Base-by-base conservation (phyloP, 2,329 filamentous ascomycete genomes). In the Magnaporthiopsis rhizophila region DNA sequence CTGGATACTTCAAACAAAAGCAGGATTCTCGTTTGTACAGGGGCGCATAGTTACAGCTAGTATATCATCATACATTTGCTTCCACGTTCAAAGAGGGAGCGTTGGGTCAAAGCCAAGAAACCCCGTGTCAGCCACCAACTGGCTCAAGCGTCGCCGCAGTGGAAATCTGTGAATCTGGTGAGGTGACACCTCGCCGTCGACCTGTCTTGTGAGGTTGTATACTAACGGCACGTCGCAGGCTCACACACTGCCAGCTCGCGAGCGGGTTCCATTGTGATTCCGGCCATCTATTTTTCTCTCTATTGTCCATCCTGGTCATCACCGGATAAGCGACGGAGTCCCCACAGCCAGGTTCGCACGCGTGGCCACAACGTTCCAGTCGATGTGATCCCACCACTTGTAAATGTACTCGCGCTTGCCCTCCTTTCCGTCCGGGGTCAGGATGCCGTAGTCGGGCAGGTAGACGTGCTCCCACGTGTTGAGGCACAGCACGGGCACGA, bases 381-480 rank as follows among this genome's bases (percentile, higher is more conserved):
- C 86, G 69, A 99, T 88, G 63, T 80, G 81, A 62, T 91, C 78
- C 95, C 95, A 99, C 94, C 94, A 98, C 58, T 83, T 82, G 73
- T 90, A 84, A 63, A 93, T 81, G 75, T 86, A 99, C 63, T 80
- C 77, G 63, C 81, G 80, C 86, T 97, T 99, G 62, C 91, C 92
- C 59, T 80, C 82, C 64, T 88, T 75, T 6, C 89, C 89, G 57
- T 75, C 75, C n/a, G 53, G 30, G 1, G 72, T 75, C 12, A 81
- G 81, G 36, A 87, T 73, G 62, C 85, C 85, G 76, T 90, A 97
- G 75, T 98, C 92, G 64, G 85, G 84, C 74, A 98, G 79, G 86
- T 90, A 99, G 11, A 89, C 88, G 77, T 98, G 95, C 80, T 98
- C 89, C 95, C 95, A 99, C 6, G 92, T 97, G 78, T 92, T 98